Percentiles rank a stretch among this genome's conserved stretches.
phyloP scores from a whole-genome alignment of 2,329 filamentous ascomycete species.

The Botrytis fabae region DNA sequence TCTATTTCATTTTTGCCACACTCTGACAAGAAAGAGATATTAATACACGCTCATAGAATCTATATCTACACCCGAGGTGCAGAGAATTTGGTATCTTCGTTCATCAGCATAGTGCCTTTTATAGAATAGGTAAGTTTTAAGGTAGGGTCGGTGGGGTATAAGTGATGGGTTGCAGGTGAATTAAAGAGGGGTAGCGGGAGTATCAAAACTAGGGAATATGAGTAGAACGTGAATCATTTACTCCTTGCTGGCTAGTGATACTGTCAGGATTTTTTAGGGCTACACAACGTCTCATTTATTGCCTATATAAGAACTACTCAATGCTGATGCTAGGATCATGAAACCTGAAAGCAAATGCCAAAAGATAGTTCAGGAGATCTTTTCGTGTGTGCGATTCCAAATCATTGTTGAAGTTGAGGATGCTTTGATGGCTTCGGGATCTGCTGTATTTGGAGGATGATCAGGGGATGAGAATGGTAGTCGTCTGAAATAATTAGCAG shows the following conservation, averaged over 20 bases:
- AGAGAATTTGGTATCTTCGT: not conserved
- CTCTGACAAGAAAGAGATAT: too few relatives aligned
- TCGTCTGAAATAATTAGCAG: not conserved
- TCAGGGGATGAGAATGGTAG: not conserved
- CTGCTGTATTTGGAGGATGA: not conserved
- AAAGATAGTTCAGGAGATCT: not conserved
- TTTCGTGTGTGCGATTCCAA: not conserved
- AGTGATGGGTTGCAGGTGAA: not conserved
- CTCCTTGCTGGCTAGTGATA: not conserved
- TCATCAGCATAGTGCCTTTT: not conserved
- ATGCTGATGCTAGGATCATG: not conserved
- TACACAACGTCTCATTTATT: not conserved
- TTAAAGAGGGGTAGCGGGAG: not conserved
- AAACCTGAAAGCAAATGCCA: not conserved
- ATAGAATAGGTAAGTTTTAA: not conserved
- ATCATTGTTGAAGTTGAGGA: not conserved
- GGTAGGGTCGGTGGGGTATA: rapidly evolving
- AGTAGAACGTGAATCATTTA: not conserved
- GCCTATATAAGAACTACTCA: not conserved
- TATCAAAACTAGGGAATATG: not conserved
- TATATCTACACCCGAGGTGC: not conserved
- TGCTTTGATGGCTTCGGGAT: not conserved
- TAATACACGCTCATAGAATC: too few relatives aligned
- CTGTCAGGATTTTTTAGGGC: not conserved
- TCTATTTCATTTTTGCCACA: too few relatives aligned